Conservation (phyloP, 2,329 filamentous ascomycete species). For the Boeremia exigua region DNA sequence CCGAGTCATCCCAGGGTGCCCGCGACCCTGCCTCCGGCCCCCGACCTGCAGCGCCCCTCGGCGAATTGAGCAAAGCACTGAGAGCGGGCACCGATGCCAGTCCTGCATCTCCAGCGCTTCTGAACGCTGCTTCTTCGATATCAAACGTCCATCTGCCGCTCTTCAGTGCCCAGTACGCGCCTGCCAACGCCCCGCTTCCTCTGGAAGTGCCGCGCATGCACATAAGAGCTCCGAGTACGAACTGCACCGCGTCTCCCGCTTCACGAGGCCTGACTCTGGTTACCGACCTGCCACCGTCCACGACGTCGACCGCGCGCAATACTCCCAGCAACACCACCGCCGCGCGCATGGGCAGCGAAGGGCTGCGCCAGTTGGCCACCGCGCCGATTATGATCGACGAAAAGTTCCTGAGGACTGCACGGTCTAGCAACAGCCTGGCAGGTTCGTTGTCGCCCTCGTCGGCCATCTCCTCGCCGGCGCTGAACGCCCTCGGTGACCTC, state of each 20-base stretch:
- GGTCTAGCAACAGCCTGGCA: constrained; percentile 53
- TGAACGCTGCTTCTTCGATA: constrained; percentile 5
- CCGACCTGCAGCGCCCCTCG: constrained; percentile 23
- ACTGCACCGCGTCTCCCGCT: no score
- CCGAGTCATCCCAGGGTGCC: constrained; percentile 27
- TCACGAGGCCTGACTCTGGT: constrained; percentile 30
- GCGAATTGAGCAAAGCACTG: constrained; percentile 14
- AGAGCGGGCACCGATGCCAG: constrained; percentile 6
- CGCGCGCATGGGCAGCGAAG: constrained; percentile 35
- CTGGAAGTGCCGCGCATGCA: constrained; percentile 28
- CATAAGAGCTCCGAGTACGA: constrained; percentile 30
- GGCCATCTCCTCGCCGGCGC: constrained; percentile 55
- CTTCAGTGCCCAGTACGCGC: constrained; percentile 12
- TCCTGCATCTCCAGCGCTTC: constrained; percentile 2
- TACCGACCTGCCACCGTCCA: constrained; percentile 43
- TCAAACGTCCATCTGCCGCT: constrained; percentile 11
- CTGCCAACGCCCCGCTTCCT: constrained; percentile 34
- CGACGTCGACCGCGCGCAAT: constrained; percentile 24
- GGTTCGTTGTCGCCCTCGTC: constrained; percentile 55
- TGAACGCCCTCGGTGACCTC: constrained; percentile 57
- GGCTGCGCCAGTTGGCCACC: constrained; percentile 43
- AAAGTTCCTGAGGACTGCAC: constrained; percentile 47
- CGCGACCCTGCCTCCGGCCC: constrained; percentile 17
- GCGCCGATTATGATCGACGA: constrained; percentile 48
- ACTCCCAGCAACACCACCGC: constrained; percentile 34